Conservation (phyloP, 1,284 basidiomycete species). For the Boletus smithii region DNA sequence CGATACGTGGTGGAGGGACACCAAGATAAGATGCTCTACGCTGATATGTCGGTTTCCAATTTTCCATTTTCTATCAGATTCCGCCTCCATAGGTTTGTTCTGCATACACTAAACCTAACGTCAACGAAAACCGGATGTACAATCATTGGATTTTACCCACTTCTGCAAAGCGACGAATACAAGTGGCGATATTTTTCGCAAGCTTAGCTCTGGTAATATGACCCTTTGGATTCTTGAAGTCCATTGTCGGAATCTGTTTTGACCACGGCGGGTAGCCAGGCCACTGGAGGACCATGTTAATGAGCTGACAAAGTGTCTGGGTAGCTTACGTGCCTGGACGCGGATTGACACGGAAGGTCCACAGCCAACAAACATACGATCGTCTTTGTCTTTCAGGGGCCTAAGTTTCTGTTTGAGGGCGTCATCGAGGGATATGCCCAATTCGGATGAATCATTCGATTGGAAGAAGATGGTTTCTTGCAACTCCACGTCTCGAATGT, state of each 20-base stretch:
- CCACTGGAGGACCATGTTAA: slow-evolving; percentile 47
- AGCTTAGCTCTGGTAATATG: slow-evolving; percentile 66
- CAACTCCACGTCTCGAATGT: slow-evolving; percentile 63
- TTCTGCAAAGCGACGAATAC: slow-evolving; percentile 53
- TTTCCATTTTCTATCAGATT: slow-evolving; percentile 54
- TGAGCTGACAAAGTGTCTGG: neutral
- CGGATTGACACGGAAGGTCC: slow-evolving; percentile 76
- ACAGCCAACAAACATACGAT: slow-evolving; percentile 60
- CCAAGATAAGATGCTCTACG: slow-evolving; percentile 62
- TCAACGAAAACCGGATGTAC: slow-evolving; percentile 4
- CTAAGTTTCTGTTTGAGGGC: slow-evolving; percentile 44
- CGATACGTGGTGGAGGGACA: slow-evolving; percentile 75
- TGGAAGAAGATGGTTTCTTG: slow-evolving; percentile 62
- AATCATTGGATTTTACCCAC: slow-evolving; percentile 30
- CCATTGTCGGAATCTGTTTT: slow-evolving; percentile 72
- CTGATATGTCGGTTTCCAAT: slow-evolving; percentile 56
- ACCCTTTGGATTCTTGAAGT: slow-evolving; percentile 69
- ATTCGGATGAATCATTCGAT: slow-evolving; percentile 46
- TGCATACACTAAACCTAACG: slow-evolving; percentile 44
- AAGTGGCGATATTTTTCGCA: slow-evolving; percentile 66
- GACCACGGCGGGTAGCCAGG: slow-evolving; percentile 74
- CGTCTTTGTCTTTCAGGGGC: slow-evolving; percentile 49
- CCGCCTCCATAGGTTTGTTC: slow-evolving; percentile 52
- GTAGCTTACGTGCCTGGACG: slow-evolving; percentile 50
- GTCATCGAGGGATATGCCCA: slow-evolving; percentile 57